Evolutionary conservation across 2,329 filamentous ascomycete species (phyloP).

Genomic region (Talaromyces sp.): DNA sequence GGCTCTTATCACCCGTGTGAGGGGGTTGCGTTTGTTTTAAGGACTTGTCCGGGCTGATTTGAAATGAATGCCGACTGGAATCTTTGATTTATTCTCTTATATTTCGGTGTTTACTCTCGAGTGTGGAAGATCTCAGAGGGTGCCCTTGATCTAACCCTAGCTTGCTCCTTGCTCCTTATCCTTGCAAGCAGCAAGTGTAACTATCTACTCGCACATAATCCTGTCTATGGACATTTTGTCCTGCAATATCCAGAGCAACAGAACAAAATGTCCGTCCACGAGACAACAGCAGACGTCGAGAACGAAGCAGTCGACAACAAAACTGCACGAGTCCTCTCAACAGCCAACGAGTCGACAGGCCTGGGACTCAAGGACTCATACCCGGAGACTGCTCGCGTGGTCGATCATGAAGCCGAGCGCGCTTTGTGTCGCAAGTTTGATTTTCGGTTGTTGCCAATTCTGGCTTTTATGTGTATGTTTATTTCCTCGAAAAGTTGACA

Average conservation of each 20-base stretch:
- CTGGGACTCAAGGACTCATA: constrained; percentile 22
- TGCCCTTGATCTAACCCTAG: background rate
- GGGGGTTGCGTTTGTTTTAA: background rate
- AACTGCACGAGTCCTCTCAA: constrained; percentile 3
- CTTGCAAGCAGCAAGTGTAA: background rate
- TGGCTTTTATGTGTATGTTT: constrained; percentile 56
- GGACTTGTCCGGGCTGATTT: background rate
- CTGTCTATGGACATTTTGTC: background rate
- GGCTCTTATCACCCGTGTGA: constrained; percentile 1
- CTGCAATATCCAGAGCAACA: background rate
- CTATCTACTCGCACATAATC: background rate
- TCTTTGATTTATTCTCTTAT: background rate
- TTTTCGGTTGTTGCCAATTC: constrained; percentile 52
- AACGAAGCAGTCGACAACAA: constrained; percentile 13
- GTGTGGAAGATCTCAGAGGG: background rate
- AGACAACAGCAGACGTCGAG: constrained; percentile 13
- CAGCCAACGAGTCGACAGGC: constrained; percentile 3
- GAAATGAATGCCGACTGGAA: background rate
- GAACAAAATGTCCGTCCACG: constrained; percentile 12
- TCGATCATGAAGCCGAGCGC: constrained; percentile 50
- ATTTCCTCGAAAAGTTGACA: background rate
- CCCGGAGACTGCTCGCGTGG: constrained; percentile 32
- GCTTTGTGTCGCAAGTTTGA: constrained; percentile 56
- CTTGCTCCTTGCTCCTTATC: constrained; percentile 3
- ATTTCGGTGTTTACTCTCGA: background rate